Percentiles rank a stretch among this genome's conserved stretches.
phyloP scores from a whole-genome alignment of 2,329 filamentous ascomycete species.

The Colletotrichum sidae region DNA sequence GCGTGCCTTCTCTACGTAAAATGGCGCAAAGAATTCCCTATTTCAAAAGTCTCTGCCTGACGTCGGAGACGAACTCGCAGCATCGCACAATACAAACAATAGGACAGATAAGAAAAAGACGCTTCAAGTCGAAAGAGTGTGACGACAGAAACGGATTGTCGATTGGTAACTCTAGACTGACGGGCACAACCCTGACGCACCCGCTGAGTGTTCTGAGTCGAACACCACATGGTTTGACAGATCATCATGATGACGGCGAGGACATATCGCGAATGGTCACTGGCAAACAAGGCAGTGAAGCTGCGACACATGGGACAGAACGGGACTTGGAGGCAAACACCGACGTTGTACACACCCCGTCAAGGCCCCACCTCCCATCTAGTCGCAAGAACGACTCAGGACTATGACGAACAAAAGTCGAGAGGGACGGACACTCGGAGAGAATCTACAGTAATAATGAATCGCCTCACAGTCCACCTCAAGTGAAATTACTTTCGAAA shows the following conservation, averaged over 20 bases:
- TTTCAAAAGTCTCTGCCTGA: slow-evolving; percentile 42
- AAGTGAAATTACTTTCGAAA: too few relatives aligned
- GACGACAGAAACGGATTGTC: background rate
- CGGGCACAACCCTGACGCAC: slow-evolving; percentile 5
- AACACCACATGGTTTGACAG: background rate
- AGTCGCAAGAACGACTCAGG: too few relatives aligned
- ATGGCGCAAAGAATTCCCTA: slow-evolving; percentile 42
- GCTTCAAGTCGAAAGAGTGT: background rate
- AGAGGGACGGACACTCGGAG: too few relatives aligned
- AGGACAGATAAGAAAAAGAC: slow-evolving; percentile 1
- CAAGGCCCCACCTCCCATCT: too few relatives aligned
- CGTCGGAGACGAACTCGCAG: slow-evolving; percentile 33
- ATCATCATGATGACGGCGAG: background rate
- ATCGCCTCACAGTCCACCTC: too few relatives aligned
- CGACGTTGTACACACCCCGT: background rate
- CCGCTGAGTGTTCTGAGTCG: slow-evolving; percentile 9
- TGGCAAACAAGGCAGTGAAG: too few relatives aligned
- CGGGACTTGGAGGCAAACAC: background rate
- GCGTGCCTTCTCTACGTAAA: slow-evolving; percentile 45
- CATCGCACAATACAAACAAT: slow-evolving; percentile 7
- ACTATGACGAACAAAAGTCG: too few relatives aligned
- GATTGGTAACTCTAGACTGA: background rate
- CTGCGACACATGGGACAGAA: background rate
- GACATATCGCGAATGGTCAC: background rate
- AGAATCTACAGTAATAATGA: too few relatives aligned